Conservation (phyloP, 768 basidiomycete genomes). For the Podaxis sp. region DNA sequence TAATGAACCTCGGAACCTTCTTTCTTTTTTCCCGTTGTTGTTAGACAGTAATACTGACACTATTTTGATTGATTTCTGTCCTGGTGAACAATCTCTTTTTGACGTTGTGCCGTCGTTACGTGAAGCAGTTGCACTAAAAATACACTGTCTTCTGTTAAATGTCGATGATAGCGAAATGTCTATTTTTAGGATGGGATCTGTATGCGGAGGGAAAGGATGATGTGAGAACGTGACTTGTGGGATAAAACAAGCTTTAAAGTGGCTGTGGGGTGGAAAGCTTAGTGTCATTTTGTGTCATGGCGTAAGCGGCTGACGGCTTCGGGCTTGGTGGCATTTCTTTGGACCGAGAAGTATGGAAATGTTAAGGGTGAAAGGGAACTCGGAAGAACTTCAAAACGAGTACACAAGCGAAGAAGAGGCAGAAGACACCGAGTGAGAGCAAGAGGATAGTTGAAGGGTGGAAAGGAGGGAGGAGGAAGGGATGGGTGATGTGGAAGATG, state of each 20-base stretch:
- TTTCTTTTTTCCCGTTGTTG: not conserved
- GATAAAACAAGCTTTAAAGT: not conserved
- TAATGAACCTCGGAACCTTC: not conserved
- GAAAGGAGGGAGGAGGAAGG: constrained; percentile 10
- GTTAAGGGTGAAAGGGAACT: not conserved
- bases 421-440: not conserved
- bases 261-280: not conserved
- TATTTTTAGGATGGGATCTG: not conserved
- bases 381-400: not conserved
- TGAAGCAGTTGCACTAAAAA: not conserved
- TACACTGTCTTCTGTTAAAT: not conserved
- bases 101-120: not conserved
- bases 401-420: not conserved
- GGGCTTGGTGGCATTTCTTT: not conserved
- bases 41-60: not conserved
- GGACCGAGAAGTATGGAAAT: not conserved
- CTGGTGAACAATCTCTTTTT: not conserved
- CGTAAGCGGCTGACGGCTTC: not conserved
- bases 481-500: constrained; percentile 27
- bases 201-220: not conserved
- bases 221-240: not conserved
- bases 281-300: not conserved
- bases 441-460: not conserved
- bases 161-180: not conserved
- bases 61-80: not conserved